Percentiles rank a stretch among this genome's conserved stretches.
These are phyloP conservation scores for Aspergillus sp. DNA, from an alignment of 2,329 filamentous ascomycete species.

Conservation along the genomic window DNA sequence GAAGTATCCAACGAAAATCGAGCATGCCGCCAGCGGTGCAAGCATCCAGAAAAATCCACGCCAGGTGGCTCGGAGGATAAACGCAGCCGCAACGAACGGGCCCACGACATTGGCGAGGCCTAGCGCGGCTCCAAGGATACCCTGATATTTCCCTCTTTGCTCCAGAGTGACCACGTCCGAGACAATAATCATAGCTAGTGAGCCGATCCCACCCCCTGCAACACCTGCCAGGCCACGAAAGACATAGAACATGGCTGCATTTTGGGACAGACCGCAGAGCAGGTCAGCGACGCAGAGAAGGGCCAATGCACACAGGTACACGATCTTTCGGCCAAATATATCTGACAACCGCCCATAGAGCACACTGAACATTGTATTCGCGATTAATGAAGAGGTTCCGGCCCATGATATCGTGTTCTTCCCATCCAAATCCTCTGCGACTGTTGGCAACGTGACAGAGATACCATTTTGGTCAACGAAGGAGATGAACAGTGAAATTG, in stretches of 20 bases:
- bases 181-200: slow-evolving; percentile 62
- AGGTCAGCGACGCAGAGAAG: slow-evolving; percentile 59
- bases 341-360: slow-evolving; percentile 64
- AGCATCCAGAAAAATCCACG: slow-evolving; percentile 53
- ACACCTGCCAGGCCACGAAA: slow-evolving; percentile 62
- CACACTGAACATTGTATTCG: slow-evolving; percentile 65
- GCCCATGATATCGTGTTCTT: slow-evolving; percentile 64
- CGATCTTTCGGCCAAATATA: slow-evolving; percentile 60
- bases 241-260: slow-evolving; percentile 59
- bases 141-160: slow-evolving; percentile 58
- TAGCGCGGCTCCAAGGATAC: slow-evolving; percentile 47
- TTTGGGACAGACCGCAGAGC: slow-evolving; percentile 58
- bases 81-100: slow-evolving; percentile 49
- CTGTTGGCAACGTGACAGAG: slow-evolving; percentile 30
- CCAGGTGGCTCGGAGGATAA: slow-evolving; percentile 46
- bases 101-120: slow-evolving; percentile 49
- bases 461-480: slow-evolving; percentile 62
- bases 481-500: slow-evolving; percentile 55
- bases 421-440: slow-evolving; percentile 49
- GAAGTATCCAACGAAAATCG: slow-evolving; percentile 49
- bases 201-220: slow-evolving; percentile 62
- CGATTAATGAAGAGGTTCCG: slow-evolving; percentile 68
- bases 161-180: slow-evolving; percentile 60
- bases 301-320: slow-evolving; percentile 55
- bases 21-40: slow-evolving; percentile 51